Evolutionary conservation across 441 rosid species (phyloP).

Genomic region (Populus hybrid): DNA sequence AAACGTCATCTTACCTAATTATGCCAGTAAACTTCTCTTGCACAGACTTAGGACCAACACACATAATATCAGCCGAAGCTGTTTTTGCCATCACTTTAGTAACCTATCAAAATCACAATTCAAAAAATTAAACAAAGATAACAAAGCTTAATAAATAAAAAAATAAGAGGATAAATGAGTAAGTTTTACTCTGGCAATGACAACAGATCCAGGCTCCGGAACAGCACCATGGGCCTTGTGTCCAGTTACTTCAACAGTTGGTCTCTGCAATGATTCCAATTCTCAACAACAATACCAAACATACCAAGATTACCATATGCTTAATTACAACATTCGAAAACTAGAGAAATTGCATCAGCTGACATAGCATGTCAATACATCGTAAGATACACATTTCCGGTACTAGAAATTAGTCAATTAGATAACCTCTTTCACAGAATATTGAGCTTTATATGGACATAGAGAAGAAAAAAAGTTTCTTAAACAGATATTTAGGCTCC

Average conservation of each 20-base stretch:
- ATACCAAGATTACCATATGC: background rate
- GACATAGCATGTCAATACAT: background rate
- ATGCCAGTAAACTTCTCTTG: slow-evolving; percentile 77
- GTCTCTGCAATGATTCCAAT: slow-evolving; percentile 45
- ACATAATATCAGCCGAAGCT: slow-evolving; percentile 77
- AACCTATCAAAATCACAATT: slow-evolving; percentile 40
- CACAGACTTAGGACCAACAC: slow-evolving; percentile 78
- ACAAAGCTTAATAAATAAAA: background rate
- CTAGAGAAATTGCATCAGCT: background rate
- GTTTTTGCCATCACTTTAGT: slow-evolving; percentile 78
- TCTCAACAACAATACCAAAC: background rate
- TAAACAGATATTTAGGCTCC: background rate
- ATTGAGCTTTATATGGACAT: background rate
- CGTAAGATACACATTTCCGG: too few species aligned
- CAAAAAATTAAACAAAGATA: background rate
- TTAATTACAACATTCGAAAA: background rate
- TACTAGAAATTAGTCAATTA: background rate
- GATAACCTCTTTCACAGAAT: background rate
- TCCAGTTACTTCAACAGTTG: slow-evolving; percentile 72
- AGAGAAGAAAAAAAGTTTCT: background rate
- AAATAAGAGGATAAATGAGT: background rate
- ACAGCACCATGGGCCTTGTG: slow-evolving; percentile 80
- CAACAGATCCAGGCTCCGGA: slow-evolving; percentile 78
- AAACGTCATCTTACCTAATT: slow-evolving; percentile 45
- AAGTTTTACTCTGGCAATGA: slow-evolving; percentile 69